A percentile compares a stretch with the other conserved stretches of the same genome.
These are phyloP conservation scores for Barnettozyma populi DNA, from an alignment of 805 yeast genomes.

Conservation along the genomic window DNA sequence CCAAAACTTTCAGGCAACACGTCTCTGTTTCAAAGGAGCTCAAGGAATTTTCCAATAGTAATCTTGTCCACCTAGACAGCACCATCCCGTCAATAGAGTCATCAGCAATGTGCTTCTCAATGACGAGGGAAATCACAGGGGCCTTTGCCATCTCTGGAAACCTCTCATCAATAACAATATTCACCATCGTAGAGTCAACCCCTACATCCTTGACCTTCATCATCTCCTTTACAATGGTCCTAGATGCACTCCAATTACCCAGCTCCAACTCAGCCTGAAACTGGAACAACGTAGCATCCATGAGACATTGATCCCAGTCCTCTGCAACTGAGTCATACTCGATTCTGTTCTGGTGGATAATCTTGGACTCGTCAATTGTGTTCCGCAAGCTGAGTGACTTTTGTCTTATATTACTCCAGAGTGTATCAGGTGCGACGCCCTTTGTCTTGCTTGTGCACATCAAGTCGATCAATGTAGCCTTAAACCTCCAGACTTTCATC, in stretches of 20 bases:
- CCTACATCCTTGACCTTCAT: slow-evolving; percentile 11
- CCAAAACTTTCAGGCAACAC: slow-evolving; percentile 10
- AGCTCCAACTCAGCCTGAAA: slow-evolving; percentile 24
- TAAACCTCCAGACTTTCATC: slow-evolving; percentile 17
- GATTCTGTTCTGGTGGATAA: slow-evolving; percentile 7
- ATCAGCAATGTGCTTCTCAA: slow-evolving; percentile 23
- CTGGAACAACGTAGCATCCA: slow-evolving; percentile 21
- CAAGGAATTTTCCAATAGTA: slow-evolving; percentile 16
- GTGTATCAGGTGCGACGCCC: slow-evolving; percentile 3
- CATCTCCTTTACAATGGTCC: slow-evolving; percentile 19
- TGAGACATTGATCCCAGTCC: slow-evolving; percentile 19
- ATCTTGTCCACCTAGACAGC: slow-evolving; percentile 28
- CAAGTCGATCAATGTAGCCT: slow-evolving; percentile 13
- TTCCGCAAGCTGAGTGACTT: slow-evolving; percentile 11
- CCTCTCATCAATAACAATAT: slow-evolving; percentile 12
- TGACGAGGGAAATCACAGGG: slow-evolving; percentile 16
- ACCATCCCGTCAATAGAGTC: slow-evolving; percentile 8
- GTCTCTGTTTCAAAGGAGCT: slow-evolving; percentile 6
- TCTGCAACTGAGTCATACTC: slow-evolving; percentile 11
- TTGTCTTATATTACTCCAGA: slow-evolving; percentile 10
- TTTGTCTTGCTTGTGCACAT: slow-evolving; percentile 14
- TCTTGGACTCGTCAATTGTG: slow-evolving; percentile 13
- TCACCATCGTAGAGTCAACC: slow-evolving; percentile 23
- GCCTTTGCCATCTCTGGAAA: slow-evolving; percentile 18
- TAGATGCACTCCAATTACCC: slow-evolving; percentile 20